Conservation (phyloP, 768 basidiomycete genomes). For the Termitomyces sp. region DNA sequence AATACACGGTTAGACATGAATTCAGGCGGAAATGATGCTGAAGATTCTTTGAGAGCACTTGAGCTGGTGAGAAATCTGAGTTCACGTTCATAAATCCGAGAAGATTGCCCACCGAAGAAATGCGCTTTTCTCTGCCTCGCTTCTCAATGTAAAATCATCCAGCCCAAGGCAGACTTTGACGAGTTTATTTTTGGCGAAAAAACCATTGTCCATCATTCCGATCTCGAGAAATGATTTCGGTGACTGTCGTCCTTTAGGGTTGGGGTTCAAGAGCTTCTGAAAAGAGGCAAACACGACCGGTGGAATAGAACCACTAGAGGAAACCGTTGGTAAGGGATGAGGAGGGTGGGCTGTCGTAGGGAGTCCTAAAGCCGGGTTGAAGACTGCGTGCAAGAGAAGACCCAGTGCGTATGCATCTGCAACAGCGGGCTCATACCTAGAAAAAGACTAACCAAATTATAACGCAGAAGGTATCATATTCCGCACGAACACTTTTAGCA, state of each 20-base stretch:
- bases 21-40: conserved; percentile 76
- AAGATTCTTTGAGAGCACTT: conserved; percentile 75
- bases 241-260: conserved; percentile 70
- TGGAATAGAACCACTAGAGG: conserved; percentile 76
- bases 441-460: conserved; percentile 1
- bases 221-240: conserved; percentile 73
- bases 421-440: conserved; percentile 48
- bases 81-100: conserved; percentile 1
- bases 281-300: conserved; percentile 66
- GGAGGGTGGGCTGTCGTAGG: conserved; percentile 66
- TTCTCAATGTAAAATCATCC: conserved; percentile 76
- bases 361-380: conserved; percentile 77
- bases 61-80: conserved; percentile 5
- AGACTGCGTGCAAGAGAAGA: conserved; percentile 76
- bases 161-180: conserved; percentile 82
- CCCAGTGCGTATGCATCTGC: conserved; percentile 89
- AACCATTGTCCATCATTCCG: conserved; percentile 78
- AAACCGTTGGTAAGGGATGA: conserved; percentile 72
- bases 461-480: not conserved
- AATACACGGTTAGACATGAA: conserved; percentile 84
- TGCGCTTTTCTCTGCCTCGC: conserved; percentile 71
- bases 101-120: conserved; percentile 53
- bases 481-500: conserved; percentile 68
- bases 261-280: conserved; percentile 89
- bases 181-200: conserved; percentile 78